A percentile compares a stretch with the other conserved stretches of the same genome.
These are phyloP conservation scores for Eucalyptus virginea DNA, from an alignment of 345 rosid genomes.

Conservation along the genomic window DNA sequence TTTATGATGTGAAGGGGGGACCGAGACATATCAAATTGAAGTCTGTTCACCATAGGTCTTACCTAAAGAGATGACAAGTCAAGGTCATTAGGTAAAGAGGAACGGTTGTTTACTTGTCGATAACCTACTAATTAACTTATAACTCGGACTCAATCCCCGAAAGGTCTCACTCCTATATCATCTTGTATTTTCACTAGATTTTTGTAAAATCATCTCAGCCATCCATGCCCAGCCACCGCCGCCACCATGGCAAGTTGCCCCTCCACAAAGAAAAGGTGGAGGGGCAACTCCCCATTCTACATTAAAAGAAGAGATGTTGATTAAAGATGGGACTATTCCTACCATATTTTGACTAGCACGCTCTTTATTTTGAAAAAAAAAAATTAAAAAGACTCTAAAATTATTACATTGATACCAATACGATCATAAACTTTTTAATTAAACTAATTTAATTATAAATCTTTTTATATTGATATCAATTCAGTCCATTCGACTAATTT, in stretches of 20 bases:
- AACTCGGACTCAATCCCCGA: background rate
- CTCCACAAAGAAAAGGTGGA: background rate
- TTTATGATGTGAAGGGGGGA: background rate
- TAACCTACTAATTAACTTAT: background rate
- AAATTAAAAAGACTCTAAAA: fast-evolving
- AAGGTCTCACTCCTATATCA: background rate
- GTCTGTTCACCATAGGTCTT: background rate
- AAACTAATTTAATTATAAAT: fast-evolving
- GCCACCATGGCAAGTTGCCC: background rate
- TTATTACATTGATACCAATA: fast-evolving
- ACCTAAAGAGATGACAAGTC: background rate
- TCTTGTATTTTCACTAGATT: background rate
- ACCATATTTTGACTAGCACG: background rate
- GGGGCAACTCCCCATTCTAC: background rate
- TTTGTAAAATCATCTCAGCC: background rate
- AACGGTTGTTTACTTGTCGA: background rate
- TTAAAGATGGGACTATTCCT: background rate
- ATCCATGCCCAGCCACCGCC: background rate
- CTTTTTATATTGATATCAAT: too few relatives aligned
- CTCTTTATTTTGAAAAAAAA: background rate
- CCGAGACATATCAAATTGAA: background rate
- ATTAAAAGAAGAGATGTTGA: background rate
- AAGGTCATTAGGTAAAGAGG: background rate
- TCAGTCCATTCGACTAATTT: too few relatives aligned
- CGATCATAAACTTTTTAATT: too few relatives aligned